Base-by-base conservation (phyloP, 352 stramenopile species). In the Phytophthora pisi region DNA sequence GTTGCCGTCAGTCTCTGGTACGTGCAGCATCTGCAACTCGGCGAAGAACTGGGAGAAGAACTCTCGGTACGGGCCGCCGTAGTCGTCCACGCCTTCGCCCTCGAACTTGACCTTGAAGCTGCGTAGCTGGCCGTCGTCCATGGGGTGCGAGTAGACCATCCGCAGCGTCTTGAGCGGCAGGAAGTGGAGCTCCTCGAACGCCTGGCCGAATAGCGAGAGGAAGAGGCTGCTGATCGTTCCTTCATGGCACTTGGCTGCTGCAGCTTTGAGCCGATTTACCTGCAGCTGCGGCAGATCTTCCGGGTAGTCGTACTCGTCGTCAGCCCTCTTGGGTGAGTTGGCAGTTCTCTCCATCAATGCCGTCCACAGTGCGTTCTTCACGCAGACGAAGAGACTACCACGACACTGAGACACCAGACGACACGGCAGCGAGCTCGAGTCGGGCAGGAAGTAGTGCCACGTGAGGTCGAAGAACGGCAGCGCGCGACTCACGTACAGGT, bases 81-180 rank as follows among this genome's bases (percentile, higher is more conserved):
- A 98, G 75, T 98, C 95, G 66, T 98, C 92, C 1, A 97, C 93
- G 6, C 93, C 94, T 74, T 98, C 95, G 20, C 95, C 95, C 66
- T 97, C 91, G 53, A 98, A 98, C 64, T 97, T 97, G 16, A 98
- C 91, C 53, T 98, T 98, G 78, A 98, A 98, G 23, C 74, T 90
- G 15, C 92, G 79, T n/a, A 90, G 58, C 55, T 97, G 92, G 0
- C 89, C 89, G 53, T 97, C 91, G 68, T 98, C 92, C 92, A 98
- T 97, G 5, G 91, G 92, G 53, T 98, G 92, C 1, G 86, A 95
- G 64, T 97, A 98, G 2, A 91, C 85, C 80, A 97, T 97, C 0
- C 92, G 89, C 46, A 96, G 60, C 4, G 74, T 82, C 13, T 78
- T 72, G 0, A 93, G 55, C 6, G 87, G 82, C 23, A 97, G 36